Evolutionary conservation across 768 basidiomycete genomes (phyloP).

Genomic region (Trametes meyenii): DNA sequence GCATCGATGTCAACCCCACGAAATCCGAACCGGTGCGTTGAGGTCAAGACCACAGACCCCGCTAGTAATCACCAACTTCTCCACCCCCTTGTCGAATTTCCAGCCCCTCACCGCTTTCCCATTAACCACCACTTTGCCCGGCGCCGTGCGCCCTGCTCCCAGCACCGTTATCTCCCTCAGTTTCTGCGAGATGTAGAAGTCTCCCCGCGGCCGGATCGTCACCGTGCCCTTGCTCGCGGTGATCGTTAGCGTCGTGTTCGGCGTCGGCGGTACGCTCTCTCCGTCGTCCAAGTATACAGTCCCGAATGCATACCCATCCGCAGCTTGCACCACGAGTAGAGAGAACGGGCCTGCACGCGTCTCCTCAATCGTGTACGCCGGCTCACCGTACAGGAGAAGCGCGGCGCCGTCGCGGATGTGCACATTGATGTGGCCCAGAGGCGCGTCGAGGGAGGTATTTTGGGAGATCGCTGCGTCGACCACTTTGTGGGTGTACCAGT

Average conservation of each 20-base stretch:
- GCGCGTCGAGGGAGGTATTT: conserved; percentile 59
- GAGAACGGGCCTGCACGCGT: conserved; percentile 64
- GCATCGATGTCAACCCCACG: conserved; percentile 33
- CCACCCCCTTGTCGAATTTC: conserved; percentile 42
- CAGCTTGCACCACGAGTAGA: conserved; percentile 59
- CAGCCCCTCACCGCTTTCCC: conserved; percentile 33
- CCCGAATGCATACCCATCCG: conserved; percentile 55
- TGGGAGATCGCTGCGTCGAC: conserved; percentile 46
- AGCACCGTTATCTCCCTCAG: conserved; percentile 60
- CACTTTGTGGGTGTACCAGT: conserved; percentile 71
- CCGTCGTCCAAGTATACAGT: conserved; percentile 75
- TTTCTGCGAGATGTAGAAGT: conserved; percentile 48
- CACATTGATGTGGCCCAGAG: conserved; percentile 75
- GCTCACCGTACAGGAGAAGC: conserved; percentile 61
- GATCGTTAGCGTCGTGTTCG: conserved; percentile 53
- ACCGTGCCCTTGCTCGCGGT: conserved; percentile 40
- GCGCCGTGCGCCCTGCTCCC: conserved; percentile 43
- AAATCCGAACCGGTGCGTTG: conserved; percentile 40
- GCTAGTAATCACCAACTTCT: conserved; percentile 46
- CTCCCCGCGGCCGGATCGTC: conserved; percentile 40
- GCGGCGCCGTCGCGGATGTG: conserved; percentile 72
- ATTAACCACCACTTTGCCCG: conserved; percentile 37
- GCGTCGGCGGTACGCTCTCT: conserved; percentile 57
- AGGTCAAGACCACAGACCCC: conserved; percentile 43
- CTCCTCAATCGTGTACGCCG: conserved; percentile 70